A percentile compares a stretch with the other conserved stretches of the same genome.
phyloP scores from a whole-genome alignment of 352 stramenopile species.

The Globisporangium mamillatum region DNA sequence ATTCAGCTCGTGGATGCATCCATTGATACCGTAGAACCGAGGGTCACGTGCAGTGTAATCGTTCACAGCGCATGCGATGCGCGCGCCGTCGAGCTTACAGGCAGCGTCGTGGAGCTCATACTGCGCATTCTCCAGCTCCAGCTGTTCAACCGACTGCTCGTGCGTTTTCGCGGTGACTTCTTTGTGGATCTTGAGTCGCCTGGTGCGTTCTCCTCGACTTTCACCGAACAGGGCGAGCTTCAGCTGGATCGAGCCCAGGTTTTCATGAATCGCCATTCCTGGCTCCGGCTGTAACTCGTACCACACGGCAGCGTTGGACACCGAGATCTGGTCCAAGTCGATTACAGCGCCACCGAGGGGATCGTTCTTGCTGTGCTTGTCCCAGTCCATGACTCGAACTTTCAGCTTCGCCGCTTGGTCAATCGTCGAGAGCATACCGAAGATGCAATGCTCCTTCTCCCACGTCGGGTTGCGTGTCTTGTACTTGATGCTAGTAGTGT shows the following conservation, averaged over 20 bases:
- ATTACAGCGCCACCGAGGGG: constrained; percentile 47
- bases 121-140: constrained; percentile 69
- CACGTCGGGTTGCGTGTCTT: constrained; percentile 56
- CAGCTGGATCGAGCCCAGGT: constrained; percentile 54
- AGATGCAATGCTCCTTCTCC: constrained; percentile 61
- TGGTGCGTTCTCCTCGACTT: constrained; percentile 46
- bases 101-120: constrained; percentile 56
- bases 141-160: constrained; percentile 56
- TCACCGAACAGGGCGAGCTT: constrained; percentile 56
- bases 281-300: constrained; percentile 43
- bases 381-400: constrained; percentile 51
- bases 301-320: constrained; percentile 47
- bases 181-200: constrained; percentile 52
- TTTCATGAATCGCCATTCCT: constrained; percentile 40
- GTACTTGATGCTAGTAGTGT: constrained; percentile 50
- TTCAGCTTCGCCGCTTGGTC: constrained; percentile 52
- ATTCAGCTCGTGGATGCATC: constrained; percentile 71
- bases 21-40: constrained; percentile 79
- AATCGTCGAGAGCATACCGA: constrained; percentile 57
- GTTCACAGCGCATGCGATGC: constrained; percentile 57
- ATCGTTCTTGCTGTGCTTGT: constrained; percentile 53
- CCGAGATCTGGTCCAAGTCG: constrained; percentile 47
- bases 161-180: constrained; percentile 54
- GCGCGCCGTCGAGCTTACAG: constrained; percentile 66
- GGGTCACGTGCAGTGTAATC: constrained; percentile 62